Conservation (phyloP, 495 filamentous ascomycete species). For the Lasiosphaeria ovina region DNA sequence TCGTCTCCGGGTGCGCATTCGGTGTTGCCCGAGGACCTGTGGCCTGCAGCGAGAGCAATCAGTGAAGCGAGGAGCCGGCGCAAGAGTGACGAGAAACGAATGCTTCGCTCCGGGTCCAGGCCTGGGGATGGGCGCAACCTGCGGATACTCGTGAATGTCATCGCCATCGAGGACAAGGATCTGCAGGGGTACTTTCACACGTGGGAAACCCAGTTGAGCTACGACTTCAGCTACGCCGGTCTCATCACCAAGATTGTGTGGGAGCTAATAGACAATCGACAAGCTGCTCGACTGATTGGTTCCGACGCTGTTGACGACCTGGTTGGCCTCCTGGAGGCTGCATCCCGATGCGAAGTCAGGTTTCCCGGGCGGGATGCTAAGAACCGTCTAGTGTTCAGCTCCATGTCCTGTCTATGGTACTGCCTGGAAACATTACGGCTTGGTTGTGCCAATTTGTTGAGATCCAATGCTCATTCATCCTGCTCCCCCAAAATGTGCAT, state of each 20-base stretch:
- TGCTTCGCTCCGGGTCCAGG: too few species aligned
- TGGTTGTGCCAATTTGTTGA: neutral
- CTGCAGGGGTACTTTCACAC: too few species aligned
- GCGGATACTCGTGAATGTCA: neutral
- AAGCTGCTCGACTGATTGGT: neutral
- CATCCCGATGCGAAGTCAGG: neutral
- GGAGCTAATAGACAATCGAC: neutral
- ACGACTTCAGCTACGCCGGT: neutral
- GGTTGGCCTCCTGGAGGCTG: neutral
- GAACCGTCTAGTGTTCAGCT: neutral
- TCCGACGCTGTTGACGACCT: neutral
- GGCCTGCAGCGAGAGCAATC: too few species aligned
- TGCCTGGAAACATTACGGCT: neutral
- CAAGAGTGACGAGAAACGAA: too few species aligned
- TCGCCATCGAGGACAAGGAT: neutral
- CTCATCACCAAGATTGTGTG: conserved; percentile 1
- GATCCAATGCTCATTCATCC: neutral
- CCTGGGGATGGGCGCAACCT: too few species aligned
- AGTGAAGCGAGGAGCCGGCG: too few species aligned
- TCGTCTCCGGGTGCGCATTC: neutral
- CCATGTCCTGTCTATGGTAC: neutral
- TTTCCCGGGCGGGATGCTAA: neutral
- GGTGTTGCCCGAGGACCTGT: too few species aligned
- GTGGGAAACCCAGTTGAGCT: neutral
- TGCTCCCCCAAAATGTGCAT: neutral